These are phyloP conservation scores for Agaricus sinodeliciosus DNA, from an alignment of 768 basidiomycete species.

Conservation along the genomic window DNA sequence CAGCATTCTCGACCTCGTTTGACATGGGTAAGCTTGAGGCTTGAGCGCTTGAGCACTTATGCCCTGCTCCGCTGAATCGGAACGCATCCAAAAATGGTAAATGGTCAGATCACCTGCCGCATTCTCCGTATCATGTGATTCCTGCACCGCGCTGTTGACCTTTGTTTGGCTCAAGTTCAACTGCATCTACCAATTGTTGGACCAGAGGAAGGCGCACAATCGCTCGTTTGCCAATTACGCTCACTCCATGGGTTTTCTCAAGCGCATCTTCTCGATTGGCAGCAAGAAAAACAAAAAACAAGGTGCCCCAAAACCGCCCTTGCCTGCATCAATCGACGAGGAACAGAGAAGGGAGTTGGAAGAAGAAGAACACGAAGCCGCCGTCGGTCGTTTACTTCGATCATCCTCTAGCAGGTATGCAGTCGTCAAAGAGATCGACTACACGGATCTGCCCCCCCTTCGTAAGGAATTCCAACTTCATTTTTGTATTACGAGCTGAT, in stretches of 20 bases:
- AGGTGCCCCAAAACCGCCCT: slow-evolving; percentile 20
- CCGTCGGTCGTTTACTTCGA: slow-evolving; percentile 49
- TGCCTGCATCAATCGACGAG: slow-evolving; percentile 12
- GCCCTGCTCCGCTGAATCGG: no score
- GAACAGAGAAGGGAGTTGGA: slow-evolving; percentile 17
- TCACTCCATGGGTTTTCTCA: slow-evolving; percentile 57
- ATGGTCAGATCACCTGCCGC: background rate
- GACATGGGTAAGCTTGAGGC: background rate
- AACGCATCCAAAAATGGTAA: background rate
- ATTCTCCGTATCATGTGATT: slow-evolving; percentile 22
- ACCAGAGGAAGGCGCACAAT: background rate
- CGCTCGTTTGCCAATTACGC: slow-evolving; percentile 14
- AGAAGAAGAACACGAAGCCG: slow-evolving; percentile 47
- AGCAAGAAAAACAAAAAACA: slow-evolving; percentile 51
- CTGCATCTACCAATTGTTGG: slow-evolving; percentile 6
- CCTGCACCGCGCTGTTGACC: slow-evolving; percentile 25
- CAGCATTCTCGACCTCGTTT: slow-evolving; percentile 33
- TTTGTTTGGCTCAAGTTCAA: slow-evolving; percentile 40
- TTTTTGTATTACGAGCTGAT: slow-evolving; percentile 7
- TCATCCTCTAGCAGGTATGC: slow-evolving; percentile 67
- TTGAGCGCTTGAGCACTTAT: no score
- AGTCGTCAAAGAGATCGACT: slow-evolving; percentile 49
- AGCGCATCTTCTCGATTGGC: slow-evolving; percentile 62
- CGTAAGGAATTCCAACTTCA: slow-evolving; percentile 40
- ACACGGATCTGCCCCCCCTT: slow-evolving; percentile 55